Percentiles rank a stretch among this genome's conserved stretches.
Evolutionary conservation across 2,329 filamentous ascomycete genomes (phyloP).

Genomic region (Thermomyces lanuginosus): DNA sequence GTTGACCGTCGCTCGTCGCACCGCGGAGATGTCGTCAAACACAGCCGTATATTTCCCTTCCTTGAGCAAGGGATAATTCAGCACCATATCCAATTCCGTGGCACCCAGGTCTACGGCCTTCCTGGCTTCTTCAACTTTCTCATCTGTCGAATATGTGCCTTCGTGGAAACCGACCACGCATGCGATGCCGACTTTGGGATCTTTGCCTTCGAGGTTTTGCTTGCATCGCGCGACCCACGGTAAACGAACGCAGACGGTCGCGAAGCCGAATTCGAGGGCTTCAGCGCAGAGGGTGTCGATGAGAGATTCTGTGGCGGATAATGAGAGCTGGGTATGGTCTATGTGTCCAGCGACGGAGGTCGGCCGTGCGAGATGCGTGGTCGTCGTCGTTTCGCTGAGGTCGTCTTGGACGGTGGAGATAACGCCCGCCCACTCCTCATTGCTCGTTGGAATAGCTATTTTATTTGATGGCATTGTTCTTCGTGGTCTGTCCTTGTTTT

Average conservation of each 20-base stretch:
- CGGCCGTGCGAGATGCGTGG: conserved; percentile 13
- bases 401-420: conserved; percentile 13
- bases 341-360: conserved; percentile 19
- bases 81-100: conserved; percentile 42
- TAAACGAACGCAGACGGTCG: conserved; percentile 41
- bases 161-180: conserved; percentile 46
- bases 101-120: conserved; percentile 36
- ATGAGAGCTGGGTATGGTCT: conserved; percentile 27
- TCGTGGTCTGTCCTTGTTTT: conserved; percentile 6
- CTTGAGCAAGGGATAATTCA: conserved; percentile 37
- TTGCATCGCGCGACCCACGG: conserved; percentile 36
- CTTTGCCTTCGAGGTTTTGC: conserved; percentile 28
- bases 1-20: conserved; percentile 31
- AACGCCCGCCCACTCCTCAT: conserved; percentile 19
- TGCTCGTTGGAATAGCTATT: too few relatives aligned
- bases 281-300: conserved; percentile 41
- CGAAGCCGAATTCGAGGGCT: conserved; percentile 29
- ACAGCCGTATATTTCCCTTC: conserved; percentile 31
- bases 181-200: conserved; percentile 33
- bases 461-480: neutral
- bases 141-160: conserved; percentile 36
- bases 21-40: conserved; percentile 36
- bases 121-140: conserved; percentile 37
- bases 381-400: conserved; percentile 11
- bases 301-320: conserved; percentile 30